Conservation (phyloP, 2,329 filamentous ascomycete genomes). For the Hawksworthiomyces lignivorus region DNA sequence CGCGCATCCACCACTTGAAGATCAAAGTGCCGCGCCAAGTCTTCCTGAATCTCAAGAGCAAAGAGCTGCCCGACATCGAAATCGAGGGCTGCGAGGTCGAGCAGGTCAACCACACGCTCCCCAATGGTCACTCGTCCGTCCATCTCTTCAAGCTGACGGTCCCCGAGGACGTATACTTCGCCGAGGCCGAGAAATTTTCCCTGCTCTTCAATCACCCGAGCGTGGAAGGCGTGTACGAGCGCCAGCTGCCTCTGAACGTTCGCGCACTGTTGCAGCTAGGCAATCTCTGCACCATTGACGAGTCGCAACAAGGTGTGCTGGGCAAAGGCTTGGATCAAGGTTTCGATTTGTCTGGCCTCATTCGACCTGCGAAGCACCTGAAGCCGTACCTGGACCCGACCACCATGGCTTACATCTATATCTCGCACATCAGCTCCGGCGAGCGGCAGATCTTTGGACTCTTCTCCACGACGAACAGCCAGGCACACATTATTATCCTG, state of each 20-base stretch:
- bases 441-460: constrained; percentile 90
- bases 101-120: constrained; percentile 86
- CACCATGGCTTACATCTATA: constrained; percentile 74
- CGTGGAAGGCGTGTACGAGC: constrained; percentile 96
- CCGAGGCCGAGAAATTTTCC: constrained; percentile 74
- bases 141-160: constrained; percentile 93
- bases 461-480: constrained; percentile 73
- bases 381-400: constrained; percentile 67
- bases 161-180: constrained; percentile 78
- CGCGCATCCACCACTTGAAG: constrained; percentile 81
- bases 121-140: constrained; percentile 88
- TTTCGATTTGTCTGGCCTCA: constrained; percentile 75
- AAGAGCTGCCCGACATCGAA: constrained; percentile 80
- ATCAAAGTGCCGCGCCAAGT: constrained; percentile 83
- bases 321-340: constrained; percentile 89
- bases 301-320: constrained; percentile 79
- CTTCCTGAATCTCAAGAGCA: constrained; percentile 84
- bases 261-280: constrained; percentile 84
- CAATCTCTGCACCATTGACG: constrained; percentile 87
- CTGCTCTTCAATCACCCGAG: constrained; percentile 84
- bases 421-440: constrained; percentile 86
- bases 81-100: constrained; percentile 81
- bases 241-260: constrained; percentile 77
- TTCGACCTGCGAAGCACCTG: constrained; percentile 52
- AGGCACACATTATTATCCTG: constrained; percentile 83